Evolutionary conservation across 2,329 filamentous ascomycete species (phyloP).

Genomic region (Diaporthe batatas): DNA sequence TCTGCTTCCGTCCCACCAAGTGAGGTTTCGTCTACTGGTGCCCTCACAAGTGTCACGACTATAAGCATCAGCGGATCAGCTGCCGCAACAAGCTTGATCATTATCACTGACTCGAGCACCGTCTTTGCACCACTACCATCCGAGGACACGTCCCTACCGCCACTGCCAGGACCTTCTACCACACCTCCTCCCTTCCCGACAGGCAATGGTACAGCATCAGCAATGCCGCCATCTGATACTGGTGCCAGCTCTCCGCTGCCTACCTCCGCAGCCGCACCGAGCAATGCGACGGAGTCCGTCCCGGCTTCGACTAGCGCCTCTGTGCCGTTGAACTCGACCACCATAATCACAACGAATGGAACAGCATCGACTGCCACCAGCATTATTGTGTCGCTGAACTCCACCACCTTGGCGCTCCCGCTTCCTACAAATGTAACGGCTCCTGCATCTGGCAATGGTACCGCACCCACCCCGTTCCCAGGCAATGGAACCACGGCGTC

Average conservation of each 20-base stretch:
- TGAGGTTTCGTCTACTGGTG: slow-evolving; percentile 9
- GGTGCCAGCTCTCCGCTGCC: neutral
- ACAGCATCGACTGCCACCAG: slow-evolving; percentile 25
- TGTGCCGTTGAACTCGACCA: slow-evolving; percentile 14
- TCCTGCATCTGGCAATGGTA: slow-evolving; percentile 14
- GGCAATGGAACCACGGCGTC: slow-evolving; percentile 26
- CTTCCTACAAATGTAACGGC: slow-evolving; percentile 35
- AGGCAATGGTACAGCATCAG: slow-evolving; percentile 30
- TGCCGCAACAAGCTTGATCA: slow-evolving; percentile 38
- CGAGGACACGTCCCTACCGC: slow-evolving; percentile 8
- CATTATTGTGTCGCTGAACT: slow-evolving; percentile 34
- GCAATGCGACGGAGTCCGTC: slow-evolving; percentile 1
- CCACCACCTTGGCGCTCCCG: slow-evolving; percentile 37
- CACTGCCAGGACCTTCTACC: slow-evolving; percentile 23
- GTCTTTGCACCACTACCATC: slow-evolving; percentile 35
- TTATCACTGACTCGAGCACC: slow-evolving; percentile 36
- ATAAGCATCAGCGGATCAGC: slow-evolving; percentile 38
- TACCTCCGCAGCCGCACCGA: neutral
- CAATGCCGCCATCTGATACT: slow-evolving; percentile 33
- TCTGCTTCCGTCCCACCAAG: slow-evolving; percentile 21
- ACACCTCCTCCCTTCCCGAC: slow-evolving; percentile 18
- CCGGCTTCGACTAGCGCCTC: slow-evolving; percentile 14
- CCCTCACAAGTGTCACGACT: slow-evolving; percentile 37
- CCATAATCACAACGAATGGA: neutral
- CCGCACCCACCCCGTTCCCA: neutral